Percentiles rank a stretch among this genome's conserved stretches.
Conservation (phyloP, 345 rosid genomes). For the Cardiospermum halicacabum region DNA sequence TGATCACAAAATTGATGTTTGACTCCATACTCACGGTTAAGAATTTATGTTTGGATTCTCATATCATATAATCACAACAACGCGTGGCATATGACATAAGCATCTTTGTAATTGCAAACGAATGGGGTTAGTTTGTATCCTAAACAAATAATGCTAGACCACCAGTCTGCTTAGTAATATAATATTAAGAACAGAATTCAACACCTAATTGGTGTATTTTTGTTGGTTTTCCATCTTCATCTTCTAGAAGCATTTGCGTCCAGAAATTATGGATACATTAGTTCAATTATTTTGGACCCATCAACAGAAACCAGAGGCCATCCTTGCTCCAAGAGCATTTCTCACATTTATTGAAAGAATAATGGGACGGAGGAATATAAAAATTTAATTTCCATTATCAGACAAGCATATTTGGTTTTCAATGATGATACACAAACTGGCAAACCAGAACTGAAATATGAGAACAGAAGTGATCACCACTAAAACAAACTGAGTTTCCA, state of each 20-base stretch:
- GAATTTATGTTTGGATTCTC: too few relatives aligned
- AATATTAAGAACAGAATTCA: not conserved
- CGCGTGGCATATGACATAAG: too few relatives aligned
- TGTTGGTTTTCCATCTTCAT: not conserved
- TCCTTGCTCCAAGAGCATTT: too few relatives aligned
- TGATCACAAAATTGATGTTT: too few relatives aligned
- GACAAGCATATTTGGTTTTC: not conserved
- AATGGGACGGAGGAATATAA: too few relatives aligned
- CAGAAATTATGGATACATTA: not conserved
- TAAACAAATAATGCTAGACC: too few relatives aligned
- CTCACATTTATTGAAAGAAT: too few relatives aligned
- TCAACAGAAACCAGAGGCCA: not conserved
- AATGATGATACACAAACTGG: not conserved
- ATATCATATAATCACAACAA: too few relatives aligned
- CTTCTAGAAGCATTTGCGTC: not conserved
- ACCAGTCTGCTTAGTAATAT: not conserved
- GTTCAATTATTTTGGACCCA: not conserved
- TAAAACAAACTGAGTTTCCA: not conserved
- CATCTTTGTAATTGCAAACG: too few relatives aligned
- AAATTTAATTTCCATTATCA: too few relatives aligned
- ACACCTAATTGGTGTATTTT: not conserved
- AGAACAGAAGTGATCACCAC: not conserved
- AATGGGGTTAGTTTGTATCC: too few relatives aligned
- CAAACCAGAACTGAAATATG: not conserved
- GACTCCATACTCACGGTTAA: too few relatives aligned